Evolutionary conservation across 305 asterid species (phyloP), one percentile per base, ranked within the genome.

Genomic region (Solanum hybrid): DNA sequence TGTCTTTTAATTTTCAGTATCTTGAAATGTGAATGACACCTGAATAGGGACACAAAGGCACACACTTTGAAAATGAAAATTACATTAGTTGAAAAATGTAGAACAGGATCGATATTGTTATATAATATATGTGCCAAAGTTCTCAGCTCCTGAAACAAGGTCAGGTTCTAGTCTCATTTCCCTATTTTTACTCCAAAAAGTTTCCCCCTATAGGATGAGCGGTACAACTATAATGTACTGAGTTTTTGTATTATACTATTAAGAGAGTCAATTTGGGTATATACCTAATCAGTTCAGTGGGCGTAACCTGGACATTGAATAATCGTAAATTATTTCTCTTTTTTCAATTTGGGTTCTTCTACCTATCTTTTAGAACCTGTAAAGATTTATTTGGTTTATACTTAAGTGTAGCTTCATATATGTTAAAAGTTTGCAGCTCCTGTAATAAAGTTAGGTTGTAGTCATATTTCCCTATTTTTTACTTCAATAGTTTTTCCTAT

Each of bases 71-170:
- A 38, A 85, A 4, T 56, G 29, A 22, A 85, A 31, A 6, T 22
- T 85, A 85, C 76, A 34, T 51, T 56, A 56, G 36, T 85, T 85
- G 76, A 51, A 32, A 84, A 85, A 31, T 40, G 60, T 11, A 78
- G 69, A 84, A 45, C 38, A 10, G 19, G 31, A 19, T 45, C 5
- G 64, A 37, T 45, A 82, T 10, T 51, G 42, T 31, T 84, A 10
- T 42, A 26, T 9, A 9, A 27, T 81, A 40, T 81, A 81, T 27
- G 35, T 27, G 87, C 7, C 36, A 82, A 45, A 82, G 72, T 42
- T 82, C 38, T 82, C 72, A 27, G 87, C 87, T 51, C 40, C 42
- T 51, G 42, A 31, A 84, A 84, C 87, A 84, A 51, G 87, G 87
- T 29, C 31, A 42, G 37, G 72, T 42, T 40, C 24, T 40, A 40